Conservation (phyloP, 1,284 basidiomycete genomes). For the Exobasidium cylindrosporum region DNA sequence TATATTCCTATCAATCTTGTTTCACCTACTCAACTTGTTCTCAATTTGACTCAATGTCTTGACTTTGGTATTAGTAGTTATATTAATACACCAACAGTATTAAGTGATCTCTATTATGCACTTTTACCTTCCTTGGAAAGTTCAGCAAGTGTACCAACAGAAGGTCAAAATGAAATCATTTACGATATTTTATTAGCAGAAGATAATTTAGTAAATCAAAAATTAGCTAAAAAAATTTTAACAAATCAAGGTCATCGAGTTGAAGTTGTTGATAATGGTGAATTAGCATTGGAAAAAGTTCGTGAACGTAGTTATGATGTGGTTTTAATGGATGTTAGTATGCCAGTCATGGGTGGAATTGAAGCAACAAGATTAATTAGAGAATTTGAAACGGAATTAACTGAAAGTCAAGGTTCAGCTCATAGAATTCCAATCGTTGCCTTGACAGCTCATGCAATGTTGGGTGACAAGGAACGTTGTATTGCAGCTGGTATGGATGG, state of each 20-base stretch:
- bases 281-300: slow-evolving; percentile 82
- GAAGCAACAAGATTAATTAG: slow-evolving; percentile 67
- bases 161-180: slow-evolving; percentile 73
- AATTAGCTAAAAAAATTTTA: slow-evolving; percentile 91
- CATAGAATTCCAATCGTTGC: slow-evolving; percentile 85
- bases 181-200: slow-evolving; percentile 96
- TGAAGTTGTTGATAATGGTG: slow-evolving; percentile 96
- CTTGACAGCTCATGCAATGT: slow-evolving; percentile 76
- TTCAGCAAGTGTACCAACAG: slow-evolving; percentile 76
- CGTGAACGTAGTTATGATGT: slow-evolving; percentile 70
- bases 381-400: slow-evolving; percentile 71
- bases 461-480: slow-evolving; percentile 44
- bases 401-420: slow-evolving; percentile 28
- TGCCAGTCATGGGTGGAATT: slow-evolving; percentile 63
- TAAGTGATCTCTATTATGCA: slow-evolving; percentile 86
- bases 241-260: slow-evolving; percentile 95
- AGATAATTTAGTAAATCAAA: slow-evolving; percentile 97
- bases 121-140: slow-evolving; percentile 91
- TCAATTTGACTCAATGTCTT: slow-evolving; percentile 64
- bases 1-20: slow-evolving; percentile 97
- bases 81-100: slow-evolving; percentile 82
- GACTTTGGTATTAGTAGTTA: slow-evolving; percentile 87
- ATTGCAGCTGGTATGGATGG: slow-evolving; percentile 17
- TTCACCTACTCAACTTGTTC: slow-evolving; percentile 58
- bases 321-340: slow-evolving; percentile 80